These are phyloP conservation scores for Ganoderma lucidum DNA, from an alignment of 1,284 basidiomycete species.

Conservation along the genomic window DNA sequence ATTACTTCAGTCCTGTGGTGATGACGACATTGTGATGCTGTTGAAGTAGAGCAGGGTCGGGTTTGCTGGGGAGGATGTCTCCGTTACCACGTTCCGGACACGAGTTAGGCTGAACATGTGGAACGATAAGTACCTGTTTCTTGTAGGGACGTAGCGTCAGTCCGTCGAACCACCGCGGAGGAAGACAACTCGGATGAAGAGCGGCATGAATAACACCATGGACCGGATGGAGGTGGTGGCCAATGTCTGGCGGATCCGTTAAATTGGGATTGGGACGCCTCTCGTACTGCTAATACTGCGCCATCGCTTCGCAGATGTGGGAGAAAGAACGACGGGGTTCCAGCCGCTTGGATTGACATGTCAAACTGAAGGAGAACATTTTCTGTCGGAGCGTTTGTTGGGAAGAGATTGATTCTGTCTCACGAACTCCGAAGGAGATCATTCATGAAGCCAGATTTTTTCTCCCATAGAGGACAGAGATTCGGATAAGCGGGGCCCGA, in stretches of 20 bases:
- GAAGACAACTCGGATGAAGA: not conserved
- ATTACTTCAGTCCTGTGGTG: not conserved
- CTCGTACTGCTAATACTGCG: not conserved
- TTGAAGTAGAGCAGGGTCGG: not conserved
- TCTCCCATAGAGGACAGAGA: not conserved
- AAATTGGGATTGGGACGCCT: not conserved
- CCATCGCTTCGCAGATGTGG: conserved; percentile 1
- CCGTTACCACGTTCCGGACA: not conserved
- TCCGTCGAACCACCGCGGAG: not conserved
- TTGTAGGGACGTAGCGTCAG: not conserved
- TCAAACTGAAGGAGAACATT: not conserved
- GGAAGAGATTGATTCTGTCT: conserved; percentile 13
- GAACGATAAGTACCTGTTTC: not conserved
- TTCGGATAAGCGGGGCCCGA: not conserved
- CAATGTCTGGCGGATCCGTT: not conserved
- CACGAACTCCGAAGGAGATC: not conserved
- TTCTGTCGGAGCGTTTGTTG: conserved; percentile 14
- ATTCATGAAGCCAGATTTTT: not conserved
- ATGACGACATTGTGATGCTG: conserved; percentile 3
- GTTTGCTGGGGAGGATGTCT: not conserved
- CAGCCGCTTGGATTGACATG: not conserved
- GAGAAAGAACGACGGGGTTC: not conserved
- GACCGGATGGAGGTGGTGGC: not conserved
- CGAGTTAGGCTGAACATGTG: not conserved
- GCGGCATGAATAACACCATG: not conserved